A percentile compares a stretch with the other conserved stretches of the same genome.
These are phyloP conservation scores for Beauveria sp. DNA, from an alignment of 2,329 filamentous ascomycete genomes.

Conservation along the genomic window DNA sequence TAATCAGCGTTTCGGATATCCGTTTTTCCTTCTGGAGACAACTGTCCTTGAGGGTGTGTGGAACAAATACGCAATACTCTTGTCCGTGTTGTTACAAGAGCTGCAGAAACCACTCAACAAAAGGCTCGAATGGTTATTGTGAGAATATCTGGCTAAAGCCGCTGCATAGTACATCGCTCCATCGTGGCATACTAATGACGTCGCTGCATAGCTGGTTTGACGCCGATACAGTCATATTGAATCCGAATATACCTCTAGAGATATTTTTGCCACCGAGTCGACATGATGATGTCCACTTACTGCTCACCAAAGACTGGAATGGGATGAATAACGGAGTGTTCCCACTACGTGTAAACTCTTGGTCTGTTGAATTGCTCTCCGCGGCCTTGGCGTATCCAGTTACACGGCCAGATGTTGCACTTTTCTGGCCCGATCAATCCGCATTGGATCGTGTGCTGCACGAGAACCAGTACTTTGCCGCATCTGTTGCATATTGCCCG, in stretches of 20 bases:
- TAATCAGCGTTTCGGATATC: not conserved
- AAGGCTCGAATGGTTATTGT: not conserved
- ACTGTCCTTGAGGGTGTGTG: not conserved
- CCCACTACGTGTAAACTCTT: not conserved
- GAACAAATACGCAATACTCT: too few relatives aligned
- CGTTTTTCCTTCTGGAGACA: not conserved
- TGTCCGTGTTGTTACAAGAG: not conserved
- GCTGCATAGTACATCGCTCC: too few relatives aligned
- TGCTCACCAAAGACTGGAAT: not conserved
- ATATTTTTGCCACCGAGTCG: not conserved
- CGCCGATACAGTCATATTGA: too few relatives aligned
- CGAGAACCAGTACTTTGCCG: not conserved
- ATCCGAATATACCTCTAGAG: not conserved
- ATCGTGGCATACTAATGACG: too few relatives aligned
- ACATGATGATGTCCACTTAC: not conserved
- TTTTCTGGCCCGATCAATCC: not conserved
- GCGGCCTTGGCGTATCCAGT: not conserved
- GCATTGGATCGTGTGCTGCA: not conserved
- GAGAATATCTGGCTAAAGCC: not conserved
- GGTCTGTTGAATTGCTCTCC: not conserved
- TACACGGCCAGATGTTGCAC: not conserved
- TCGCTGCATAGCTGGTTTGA: too few relatives aligned
- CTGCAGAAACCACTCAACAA: not conserved
- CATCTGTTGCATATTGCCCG: not conserved
- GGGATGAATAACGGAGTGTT: not conserved